These are phyloP conservation scores for Colletotrichum noveboracense DNA, from an alignment of 2,329 filamentous ascomycete genomes.

Conservation along the genomic window DNA sequence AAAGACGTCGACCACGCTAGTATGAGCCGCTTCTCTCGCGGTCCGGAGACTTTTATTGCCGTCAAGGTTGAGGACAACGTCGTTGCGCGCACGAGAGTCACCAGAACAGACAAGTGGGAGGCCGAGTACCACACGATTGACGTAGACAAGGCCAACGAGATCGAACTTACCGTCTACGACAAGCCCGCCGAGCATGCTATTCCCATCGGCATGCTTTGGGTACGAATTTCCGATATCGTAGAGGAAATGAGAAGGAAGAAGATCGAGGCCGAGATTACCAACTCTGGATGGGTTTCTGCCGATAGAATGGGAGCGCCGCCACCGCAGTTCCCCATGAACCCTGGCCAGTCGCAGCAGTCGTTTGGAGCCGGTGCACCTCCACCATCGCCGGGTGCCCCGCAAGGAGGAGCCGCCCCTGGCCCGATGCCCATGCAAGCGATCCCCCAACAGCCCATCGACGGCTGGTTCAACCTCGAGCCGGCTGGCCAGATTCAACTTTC, in stretches of 20 bases:
- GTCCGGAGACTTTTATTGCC: slow-evolving; percentile 93
- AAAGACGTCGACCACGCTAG: slow-evolving; percentile 95
- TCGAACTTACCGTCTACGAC: slow-evolving; percentile 97
- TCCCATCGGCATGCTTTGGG: slow-evolving; percentile 94
- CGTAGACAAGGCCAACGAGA: slow-evolving; percentile 98
- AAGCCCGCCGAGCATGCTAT: slow-evolving; percentile 89
- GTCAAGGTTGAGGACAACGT: slow-evolving; percentile 97
- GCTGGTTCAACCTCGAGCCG: slow-evolving; percentile 97
- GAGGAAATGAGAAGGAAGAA: slow-evolving; percentile 98
- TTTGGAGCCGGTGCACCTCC: slow-evolving; percentile 47
- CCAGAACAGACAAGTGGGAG: slow-evolving; percentile 88
- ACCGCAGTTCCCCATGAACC: slow-evolving; percentile 64
- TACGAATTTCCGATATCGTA: slow-evolving; percentile 94
- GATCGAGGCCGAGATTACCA: slow-evolving; percentile 94
- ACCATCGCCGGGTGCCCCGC: slow-evolving; percentile 40
- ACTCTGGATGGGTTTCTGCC: slow-evolving; percentile 94
- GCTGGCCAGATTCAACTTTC: slow-evolving; percentile 91
- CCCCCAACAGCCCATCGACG: slow-evolving; percentile 74
- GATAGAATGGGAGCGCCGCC: slow-evolving; percentile 83
- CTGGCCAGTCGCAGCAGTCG: slow-evolving; percentile 43
- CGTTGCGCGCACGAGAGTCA: slow-evolving; percentile 84
- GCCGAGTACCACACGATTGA: slow-evolving; percentile 91
- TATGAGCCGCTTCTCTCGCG: slow-evolving; percentile 81
- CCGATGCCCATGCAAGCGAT: slow-evolving; percentile 47
- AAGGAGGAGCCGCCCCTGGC: slow-evolving; percentile 33